Conservation (phyloP, 257 asterid species). For the Ocimum tenuiflorum region DNA sequence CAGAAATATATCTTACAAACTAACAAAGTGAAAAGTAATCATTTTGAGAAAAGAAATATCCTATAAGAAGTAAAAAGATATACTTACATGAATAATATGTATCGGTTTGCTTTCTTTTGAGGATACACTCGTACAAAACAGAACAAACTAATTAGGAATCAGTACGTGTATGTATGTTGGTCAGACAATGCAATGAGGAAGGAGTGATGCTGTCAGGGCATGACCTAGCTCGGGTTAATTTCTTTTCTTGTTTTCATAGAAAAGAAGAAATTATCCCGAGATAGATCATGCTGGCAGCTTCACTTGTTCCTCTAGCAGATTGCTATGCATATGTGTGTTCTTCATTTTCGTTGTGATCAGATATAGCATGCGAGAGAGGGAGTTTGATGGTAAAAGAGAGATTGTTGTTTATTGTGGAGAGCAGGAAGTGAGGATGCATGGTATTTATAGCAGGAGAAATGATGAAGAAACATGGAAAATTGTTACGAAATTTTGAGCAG, state of each 20-base stretch:
- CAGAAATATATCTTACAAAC: background rate
- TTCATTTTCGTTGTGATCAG: no score
- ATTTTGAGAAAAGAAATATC: background rate
- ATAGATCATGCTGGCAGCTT: slow-evolving; percentile 99
- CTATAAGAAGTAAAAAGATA: background rate
- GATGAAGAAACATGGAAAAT: background rate
- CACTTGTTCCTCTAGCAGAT: slow-evolving; percentile 43
- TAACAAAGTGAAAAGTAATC: background rate
- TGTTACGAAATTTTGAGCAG: background rate
- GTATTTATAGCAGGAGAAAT: slow-evolving; percentile 24
- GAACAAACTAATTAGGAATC: no score
- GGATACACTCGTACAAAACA: no score
- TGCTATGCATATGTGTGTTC: no score
- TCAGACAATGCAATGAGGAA: slow-evolving; percentile 43
- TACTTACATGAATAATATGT: background rate
- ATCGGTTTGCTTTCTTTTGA: background rate
- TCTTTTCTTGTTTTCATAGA: no score
- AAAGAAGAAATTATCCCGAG: slow-evolving; percentile 25
- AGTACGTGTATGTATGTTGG: background rate
- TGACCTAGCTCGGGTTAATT: slow-evolving; percentile 68
- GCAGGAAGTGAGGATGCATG: slow-evolving; percentile 10
- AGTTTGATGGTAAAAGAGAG: background rate
- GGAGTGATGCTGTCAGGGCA: slow-evolving; percentile 97
- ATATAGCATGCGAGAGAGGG: no score
- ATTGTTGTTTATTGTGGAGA: background rate